Percentiles rank a stretch among this genome's conserved stretches.
phyloP scores from a whole-genome alignment of 495 filamentous ascomycete genomes.

The Podospora fimiseda region DNA sequence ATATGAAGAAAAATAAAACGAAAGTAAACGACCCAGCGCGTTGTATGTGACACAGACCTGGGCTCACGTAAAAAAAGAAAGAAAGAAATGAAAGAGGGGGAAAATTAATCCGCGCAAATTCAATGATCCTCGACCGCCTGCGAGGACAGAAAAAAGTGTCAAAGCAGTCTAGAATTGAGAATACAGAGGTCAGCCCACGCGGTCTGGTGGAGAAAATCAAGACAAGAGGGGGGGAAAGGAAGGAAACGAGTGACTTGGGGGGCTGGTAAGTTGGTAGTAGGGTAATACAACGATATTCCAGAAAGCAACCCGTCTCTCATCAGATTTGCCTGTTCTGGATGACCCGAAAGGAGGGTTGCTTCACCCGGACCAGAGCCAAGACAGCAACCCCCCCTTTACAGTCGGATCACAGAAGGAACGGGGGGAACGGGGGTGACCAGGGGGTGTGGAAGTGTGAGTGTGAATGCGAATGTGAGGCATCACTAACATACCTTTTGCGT shows the following conservation, averaged over 20 bases:
- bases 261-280: slow-evolving; percentile 9
- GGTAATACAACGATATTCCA: slow-evolving; percentile 14
- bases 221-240: slow-evolving; percentile 16
- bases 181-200: slow-evolving; percentile 19
- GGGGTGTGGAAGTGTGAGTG: background rate
- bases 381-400: slow-evolving; percentile 26
- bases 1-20: background rate
- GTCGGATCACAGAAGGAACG: slow-evolving; percentile 26
- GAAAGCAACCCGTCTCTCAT: slow-evolving; percentile 12
- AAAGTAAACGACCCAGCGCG: slow-evolving; percentile 7
- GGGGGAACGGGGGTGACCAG: slow-evolving; percentile 20
- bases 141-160: slow-evolving; percentile 13
- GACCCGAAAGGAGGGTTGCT: slow-evolving; percentile 18
- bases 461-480: slow-evolving; percentile 8
- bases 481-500: slow-evolving; percentile 34
- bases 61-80: slow-evolving; percentile 20
- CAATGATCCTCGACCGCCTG: slow-evolving; percentile 14
- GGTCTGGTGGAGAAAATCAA: slow-evolving; percentile 10
- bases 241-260: slow-evolving; percentile 6
- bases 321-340: slow-evolving; percentile 27
- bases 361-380: slow-evolving; percentile 22
- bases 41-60: slow-evolving; percentile 18
- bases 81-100: slow-evolving; percentile 9
- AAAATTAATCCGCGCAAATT: no score
- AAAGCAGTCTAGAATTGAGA: slow-evolving; percentile 10